Evolutionary conservation across 78 protist species (phyloP), one percentile per base, ranked within the genome.

Genomic region (Capsaspora owczarzaki): DNA sequence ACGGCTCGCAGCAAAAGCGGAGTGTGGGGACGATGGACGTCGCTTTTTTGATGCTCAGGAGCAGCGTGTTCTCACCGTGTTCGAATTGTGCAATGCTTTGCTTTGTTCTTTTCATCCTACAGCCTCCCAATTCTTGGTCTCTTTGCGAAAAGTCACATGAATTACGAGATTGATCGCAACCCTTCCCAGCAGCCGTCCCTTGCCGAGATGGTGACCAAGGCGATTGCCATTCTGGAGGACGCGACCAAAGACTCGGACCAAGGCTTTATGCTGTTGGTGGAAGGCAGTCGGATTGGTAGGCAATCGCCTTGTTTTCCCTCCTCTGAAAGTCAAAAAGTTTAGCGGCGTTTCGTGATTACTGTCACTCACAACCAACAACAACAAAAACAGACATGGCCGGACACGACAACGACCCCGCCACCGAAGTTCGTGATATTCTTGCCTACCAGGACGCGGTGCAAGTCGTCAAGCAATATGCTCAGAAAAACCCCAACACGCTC

Each of bases 341-440:
- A n/a, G n/a, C n/a, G n/a, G n/a, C n/a, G n/a, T n/a, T n/a, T n/a
- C n/a, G n/a, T n/a, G n/a, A n/a, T n/a, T n/a, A n/a, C n/a, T n/a
- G 51, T 5, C 4, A 46, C 51, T 5, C 51, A 46, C 51, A 4
- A 10, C 4, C 51, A 10, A 46, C 51, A 10, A 46, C 51, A 10
- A n/a, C n/a, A n/a, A n/a, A n/a, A n/a, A 2, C 46, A 68, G 87
- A 83, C 63, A 74, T 81, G 27, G 75, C 81, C n/a, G 74, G 42
- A 10, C 87, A 83, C 51, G 25, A 61, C 25, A 83, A 83, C 46
- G 87, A 83, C 44, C 33, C 75, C 22, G 56, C 41, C 1, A 75
- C 81, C 0, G 61, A 19, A 29, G 23, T 37, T 2, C 14, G 49
- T 31, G 87, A 83, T n/a, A 5, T 23, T 2, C 12, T 42, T 33